phyloP scores from a whole-genome alignment of 805 yeast species.

The Monosporozyma siamensis region DNA sequence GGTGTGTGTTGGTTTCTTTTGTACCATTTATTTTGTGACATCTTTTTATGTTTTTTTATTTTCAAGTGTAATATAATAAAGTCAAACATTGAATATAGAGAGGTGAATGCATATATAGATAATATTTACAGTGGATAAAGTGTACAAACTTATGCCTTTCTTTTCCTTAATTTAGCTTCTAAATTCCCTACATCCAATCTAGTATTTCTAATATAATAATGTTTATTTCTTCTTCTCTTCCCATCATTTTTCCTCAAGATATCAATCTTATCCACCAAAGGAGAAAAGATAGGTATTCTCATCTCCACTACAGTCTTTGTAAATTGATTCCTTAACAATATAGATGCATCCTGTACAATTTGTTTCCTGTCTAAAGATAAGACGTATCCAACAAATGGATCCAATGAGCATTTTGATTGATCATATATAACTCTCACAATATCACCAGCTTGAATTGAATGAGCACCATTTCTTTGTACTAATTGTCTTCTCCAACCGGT shows the following conservation, averaged over 20 bases:
- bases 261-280: conserved; percentile 69
- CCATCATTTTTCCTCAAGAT: conserved; percentile 59
- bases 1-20: not conserved
- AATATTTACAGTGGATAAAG: not conserved
- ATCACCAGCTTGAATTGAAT: conserved; percentile 69
- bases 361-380: conserved; percentile 66
- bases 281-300: conserved; percentile 72
- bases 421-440: conserved; percentile 64
- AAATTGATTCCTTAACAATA: conserved; percentile 76
- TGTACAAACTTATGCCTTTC: conserved; percentile 5
- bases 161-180: conserved; percentile 36
- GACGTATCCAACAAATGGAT: conserved; percentile 68
- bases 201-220: conserved; percentile 78
- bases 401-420: conserved; percentile 43
- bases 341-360: conserved; percentile 49
- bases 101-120: too few species aligned
- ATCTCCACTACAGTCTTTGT: conserved; percentile 79
- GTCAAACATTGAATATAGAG: too few species aligned
- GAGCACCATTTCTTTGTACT: conserved; percentile 37
- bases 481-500: conserved; percentile 55
- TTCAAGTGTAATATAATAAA: too few species aligned
- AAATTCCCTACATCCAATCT: conserved; percentile 69
- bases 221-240: conserved; percentile 66
- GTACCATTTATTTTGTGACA: not conserved
- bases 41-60: not conserved